These are phyloP conservation scores for Sarocladiaceae sp. DNA, from an alignment of 2,329 filamentous ascomycete genomes.

Conservation along the genomic window DNA sequence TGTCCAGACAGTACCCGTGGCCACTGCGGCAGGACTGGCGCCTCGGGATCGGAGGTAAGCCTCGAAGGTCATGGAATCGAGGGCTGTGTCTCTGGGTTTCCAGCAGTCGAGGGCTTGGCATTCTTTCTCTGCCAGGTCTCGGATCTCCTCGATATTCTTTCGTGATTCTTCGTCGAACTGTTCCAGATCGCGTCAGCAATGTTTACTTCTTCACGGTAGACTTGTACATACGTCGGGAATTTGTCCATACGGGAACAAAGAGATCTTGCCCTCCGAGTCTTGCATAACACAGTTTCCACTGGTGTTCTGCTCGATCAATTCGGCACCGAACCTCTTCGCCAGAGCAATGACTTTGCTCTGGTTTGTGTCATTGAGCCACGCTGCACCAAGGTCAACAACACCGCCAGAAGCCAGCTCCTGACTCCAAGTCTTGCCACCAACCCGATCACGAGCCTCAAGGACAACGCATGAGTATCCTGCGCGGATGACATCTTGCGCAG, in stretches of 20 bases:
- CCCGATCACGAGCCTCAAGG: slow-evolving; percentile 44
- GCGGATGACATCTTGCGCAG: slow-evolving; percentile 28
- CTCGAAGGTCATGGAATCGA: slow-evolving; percentile 25
- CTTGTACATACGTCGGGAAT: no score
- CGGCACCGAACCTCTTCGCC: slow-evolving; percentile 18
- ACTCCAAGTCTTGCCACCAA: slow-evolving; percentile 49
- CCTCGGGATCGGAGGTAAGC: slow-evolving; percentile 21
- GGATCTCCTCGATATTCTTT: slow-evolving; percentile 13
- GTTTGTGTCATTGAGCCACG: slow-evolving; percentile 56
- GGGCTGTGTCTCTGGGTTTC: slow-evolving; percentile 15
- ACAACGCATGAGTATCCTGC: slow-evolving; percentile 35
- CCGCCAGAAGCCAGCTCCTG: slow-evolving; percentile 27
- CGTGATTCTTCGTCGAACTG: slow-evolving; percentile 10
- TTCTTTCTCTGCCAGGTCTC: slow-evolving; percentile 22
- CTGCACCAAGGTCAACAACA: slow-evolving; percentile 48
- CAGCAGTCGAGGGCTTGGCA: slow-evolving; percentile 21
- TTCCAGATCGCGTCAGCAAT: no score
- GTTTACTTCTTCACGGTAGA: no score
- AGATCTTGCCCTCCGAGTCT: not conserved
- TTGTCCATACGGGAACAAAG: not conserved
- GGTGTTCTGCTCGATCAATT: not conserved
- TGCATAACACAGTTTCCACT: not conserved
- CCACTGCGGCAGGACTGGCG: slow-evolving; percentile 22
- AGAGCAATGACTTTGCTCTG: slow-evolving; percentile 39
- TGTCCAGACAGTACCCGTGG: slow-evolving; percentile 39